Percentiles rank a stretch among this genome's conserved stretches.
phyloP scores from a whole-genome alignment of 352 stramenopile genomes.

The Pythium grandisporangium region DNA sequence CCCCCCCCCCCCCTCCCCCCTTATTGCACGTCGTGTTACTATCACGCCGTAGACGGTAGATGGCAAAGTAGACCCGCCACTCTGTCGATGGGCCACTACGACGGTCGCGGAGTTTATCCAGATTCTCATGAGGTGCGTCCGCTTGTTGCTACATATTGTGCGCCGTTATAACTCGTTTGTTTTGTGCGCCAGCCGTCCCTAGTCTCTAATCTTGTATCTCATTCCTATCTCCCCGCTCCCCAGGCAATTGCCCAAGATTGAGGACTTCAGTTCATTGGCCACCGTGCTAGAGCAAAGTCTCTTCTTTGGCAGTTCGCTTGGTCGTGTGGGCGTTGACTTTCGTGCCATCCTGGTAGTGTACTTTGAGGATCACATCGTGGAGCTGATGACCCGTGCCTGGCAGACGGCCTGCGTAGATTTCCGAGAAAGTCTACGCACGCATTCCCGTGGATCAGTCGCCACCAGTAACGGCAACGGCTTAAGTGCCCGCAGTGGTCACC shows the following conservation, averaged over 20 bases:
- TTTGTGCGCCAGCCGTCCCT: no score
- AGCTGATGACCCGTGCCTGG: constrained; percentile 56
- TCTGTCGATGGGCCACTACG: constrained; percentile 74
- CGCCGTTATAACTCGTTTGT: background rate
- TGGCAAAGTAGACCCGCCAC: constrained; percentile 67
- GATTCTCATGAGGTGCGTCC: constrained; percentile 63
- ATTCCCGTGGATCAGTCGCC: no score
- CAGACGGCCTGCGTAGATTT: constrained; percentile 49
- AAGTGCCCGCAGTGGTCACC: constrained; percentile 12
- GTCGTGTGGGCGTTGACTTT: constrained; percentile 77
- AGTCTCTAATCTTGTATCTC: no score
- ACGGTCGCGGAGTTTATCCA: constrained; percentile 76
- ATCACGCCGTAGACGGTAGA: constrained; percentile 32
- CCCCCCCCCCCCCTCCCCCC: no score
- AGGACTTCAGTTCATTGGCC: constrained; percentile 73
- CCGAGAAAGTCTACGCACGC: constrained; percentile 34
- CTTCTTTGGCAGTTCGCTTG: constrained; percentile 77
- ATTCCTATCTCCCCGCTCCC: no score
- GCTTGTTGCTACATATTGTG: background rate
- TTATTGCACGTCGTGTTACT: background rate
- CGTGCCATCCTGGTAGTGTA: constrained; percentile 68
- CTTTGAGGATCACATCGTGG: constrained; percentile 75
- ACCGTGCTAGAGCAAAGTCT: constrained; percentile 78
- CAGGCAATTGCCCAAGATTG: constrained; percentile 79
- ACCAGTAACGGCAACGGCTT: constrained; percentile 14